Percentiles rank a stretch among this genome's conserved stretches.
These are phyloP conservation scores for Xylariaceae sp. DNA, from an alignment of 2,329 filamentous ascomycete species.

Conservation along the genomic window DNA sequence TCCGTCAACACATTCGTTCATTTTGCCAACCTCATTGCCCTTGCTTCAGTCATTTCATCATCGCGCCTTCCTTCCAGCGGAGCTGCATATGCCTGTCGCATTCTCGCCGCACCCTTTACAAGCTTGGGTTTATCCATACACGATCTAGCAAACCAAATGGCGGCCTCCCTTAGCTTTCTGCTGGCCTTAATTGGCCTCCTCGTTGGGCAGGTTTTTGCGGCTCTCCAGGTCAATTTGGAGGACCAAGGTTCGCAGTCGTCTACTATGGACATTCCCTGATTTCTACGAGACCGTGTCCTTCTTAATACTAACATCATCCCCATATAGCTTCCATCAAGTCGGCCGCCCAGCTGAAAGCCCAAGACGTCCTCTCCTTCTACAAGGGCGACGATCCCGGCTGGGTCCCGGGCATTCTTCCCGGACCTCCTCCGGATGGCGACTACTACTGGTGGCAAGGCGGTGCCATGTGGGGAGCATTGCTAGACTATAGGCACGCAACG, in stretches of 20 bases:
- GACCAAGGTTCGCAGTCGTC: constrained; percentile 10
- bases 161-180: no score
- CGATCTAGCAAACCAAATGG: no score
- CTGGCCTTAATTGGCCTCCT: constrained; percentile 12
- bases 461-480: constrained; percentile 63
- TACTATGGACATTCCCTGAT: not conserved
- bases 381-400: constrained; percentile 47
- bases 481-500: constrained; percentile 68
- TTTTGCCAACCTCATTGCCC: no score
- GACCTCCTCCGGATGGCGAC: constrained; percentile 49
- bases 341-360: constrained; percentile 44
- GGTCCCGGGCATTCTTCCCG: constrained; percentile 54
- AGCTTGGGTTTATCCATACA: no score
- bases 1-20: no score
- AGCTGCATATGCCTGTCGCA: no score
- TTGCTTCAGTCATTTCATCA: no score
- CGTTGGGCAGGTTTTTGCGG: constrained; percentile 7
- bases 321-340: constrained; percentile 42
- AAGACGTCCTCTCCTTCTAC: constrained; percentile 50
- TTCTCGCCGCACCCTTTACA: no score
- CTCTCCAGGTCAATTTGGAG: constrained; percentile 16
- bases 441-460: constrained; percentile 76
- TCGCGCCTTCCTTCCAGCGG: no score
- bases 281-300: not conserved
- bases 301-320: not conserved